Base-by-base conservation (phyloP, 2,329 filamentous ascomycete species). In the Aureobasidium lini region DNA sequence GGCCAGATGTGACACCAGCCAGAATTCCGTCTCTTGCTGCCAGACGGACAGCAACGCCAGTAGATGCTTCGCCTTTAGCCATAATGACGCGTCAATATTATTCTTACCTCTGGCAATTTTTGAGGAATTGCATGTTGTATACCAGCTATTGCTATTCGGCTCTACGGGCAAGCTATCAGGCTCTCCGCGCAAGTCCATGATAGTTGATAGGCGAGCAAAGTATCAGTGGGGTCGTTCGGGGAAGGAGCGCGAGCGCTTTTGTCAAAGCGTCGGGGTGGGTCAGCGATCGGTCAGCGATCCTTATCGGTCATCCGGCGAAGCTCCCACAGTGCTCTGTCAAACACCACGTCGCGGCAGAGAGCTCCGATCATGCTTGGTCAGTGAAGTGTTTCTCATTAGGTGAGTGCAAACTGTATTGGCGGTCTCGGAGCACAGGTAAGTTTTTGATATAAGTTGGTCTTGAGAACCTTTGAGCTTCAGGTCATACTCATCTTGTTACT, bases 1-100 rank as follows among this genome's bases (percentile, higher is more conserved):
- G 71, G 11, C 83, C 81, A 0, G 81, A 76, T 1, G 83, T 86
- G 18, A 73, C 71, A 36, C 69, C 70, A 46, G 71, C 74, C 39
- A 78, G 67, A 15, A 64, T 64, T 63, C 75, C 75, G 46, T 67
- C 66, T 61, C 75, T 78, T 65, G 74, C 75, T 42, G 72, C 77
- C 34, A 77, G 73, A 60, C 75, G 79, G 64, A 61, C 52, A 18
- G 53, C 52, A 1, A 29, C 36, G n/a, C 59, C 59, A 32, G 59
- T 61, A 31, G 47, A 28, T 1, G 16, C 6, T 34, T 52, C 16
- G 8, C 16, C 29, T n/a, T 29, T 59, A 7, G 39, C 42, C 53
- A 57, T 57, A 6, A 18, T 23, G 16, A 44, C 28, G 52, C 29
- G 31, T 36, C n/a, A 37, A 9, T 7, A 6, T 16, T n/a, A 6